Evolutionary conservation across 495 filamentous ascomycete genomes (phyloP), one percentile per base, ranked within the genome.

Genomic region (Penicillium argentinense): DNA sequence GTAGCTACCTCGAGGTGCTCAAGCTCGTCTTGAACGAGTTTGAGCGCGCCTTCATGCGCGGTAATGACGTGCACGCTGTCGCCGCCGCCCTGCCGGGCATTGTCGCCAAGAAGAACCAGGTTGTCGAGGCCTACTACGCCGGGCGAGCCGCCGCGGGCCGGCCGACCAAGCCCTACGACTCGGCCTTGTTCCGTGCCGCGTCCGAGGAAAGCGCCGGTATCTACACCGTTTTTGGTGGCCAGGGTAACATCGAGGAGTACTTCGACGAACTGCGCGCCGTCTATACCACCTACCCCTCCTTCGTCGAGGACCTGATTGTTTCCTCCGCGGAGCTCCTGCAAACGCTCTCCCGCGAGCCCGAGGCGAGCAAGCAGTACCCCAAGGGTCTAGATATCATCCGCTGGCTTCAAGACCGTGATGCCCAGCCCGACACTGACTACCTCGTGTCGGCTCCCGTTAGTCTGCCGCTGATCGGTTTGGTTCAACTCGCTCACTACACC

Each of bases 201-300:
- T 83, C 81, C 3, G 91, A 97, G 32, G 81, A 78, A 28, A 76
- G 77, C 25, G 92, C 89, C 5, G 81, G 74, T 44, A 75, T 97
- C 30, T 97, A 95, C 73, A 88, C 83, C 39, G 88, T 99, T 46
- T 97, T 97, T 51, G 95, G 95, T 34, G 95, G 95, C n/a, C 95
- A 99, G 64, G 95, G 95, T 42, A 99, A 97, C 66, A 97, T 97
- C 48, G 91, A 97, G 65, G 95, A 97, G 67, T 99, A 97, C 69
- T 99, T 97, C 62, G 91, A 97, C 44, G 95, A 99, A 70, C 79
- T 99, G 29, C 83, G 92, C 27, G 86, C 92, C 65, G 76, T 97
- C 24, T 95, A 91, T 73, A 80, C 77, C 36, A 95, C 89, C 11
- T 99, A 99, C 66, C 84, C 87, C 2, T 86, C 87, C 2, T 89